Evolutionary conservation across 305 asterid species (phyloP).

Genomic region (Fraxinus paxiana): DNA sequence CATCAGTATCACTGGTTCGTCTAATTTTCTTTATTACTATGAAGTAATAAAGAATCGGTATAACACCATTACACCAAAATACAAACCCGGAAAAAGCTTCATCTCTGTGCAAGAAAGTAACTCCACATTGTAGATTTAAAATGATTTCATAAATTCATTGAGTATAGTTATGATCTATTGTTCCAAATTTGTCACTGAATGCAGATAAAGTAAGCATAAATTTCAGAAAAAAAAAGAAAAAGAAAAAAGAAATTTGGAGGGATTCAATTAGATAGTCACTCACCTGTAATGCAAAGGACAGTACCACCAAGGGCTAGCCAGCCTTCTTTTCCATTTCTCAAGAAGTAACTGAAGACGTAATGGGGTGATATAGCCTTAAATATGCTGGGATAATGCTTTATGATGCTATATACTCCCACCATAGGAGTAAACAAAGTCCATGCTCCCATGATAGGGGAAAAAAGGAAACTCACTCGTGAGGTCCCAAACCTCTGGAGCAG

Average conservation of each 20-base stretch:
- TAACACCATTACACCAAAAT: not conserved
- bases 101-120: not conserved
- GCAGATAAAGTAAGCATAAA: not conserved
- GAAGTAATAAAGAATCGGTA: not conserved
- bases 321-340: constrained; percentile 42
- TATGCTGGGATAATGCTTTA: constrained; percentile 39
- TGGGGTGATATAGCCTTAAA: constrained; percentile 48
- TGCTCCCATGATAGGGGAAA: constrained; percentile 47
- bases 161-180: not conserved
- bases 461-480: constrained; percentile 45
- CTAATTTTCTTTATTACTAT: not conserved
- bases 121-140: not conserved
- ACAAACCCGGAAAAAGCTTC: not conserved
- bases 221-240: not conserved
- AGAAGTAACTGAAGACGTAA: constrained; percentile 33
- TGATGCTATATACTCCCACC: constrained; percentile 41
- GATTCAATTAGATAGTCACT: not conserved
- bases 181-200: not conserved
- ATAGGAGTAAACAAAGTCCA: constrained; percentile 46
- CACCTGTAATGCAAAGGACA: constrained; percentile 49
- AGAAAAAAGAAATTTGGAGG: not conserved
- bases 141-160: not conserved
- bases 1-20: not conserved
- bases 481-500: constrained; percentile 46
- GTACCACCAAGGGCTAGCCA: constrained; percentile 43